Percentiles rank a stretch among this genome's conserved stretches.
Evolutionary conservation across 2,329 filamentous ascomycete genomes (phyloP).

Genomic region (Clonostachys rhizophaga): DNA sequence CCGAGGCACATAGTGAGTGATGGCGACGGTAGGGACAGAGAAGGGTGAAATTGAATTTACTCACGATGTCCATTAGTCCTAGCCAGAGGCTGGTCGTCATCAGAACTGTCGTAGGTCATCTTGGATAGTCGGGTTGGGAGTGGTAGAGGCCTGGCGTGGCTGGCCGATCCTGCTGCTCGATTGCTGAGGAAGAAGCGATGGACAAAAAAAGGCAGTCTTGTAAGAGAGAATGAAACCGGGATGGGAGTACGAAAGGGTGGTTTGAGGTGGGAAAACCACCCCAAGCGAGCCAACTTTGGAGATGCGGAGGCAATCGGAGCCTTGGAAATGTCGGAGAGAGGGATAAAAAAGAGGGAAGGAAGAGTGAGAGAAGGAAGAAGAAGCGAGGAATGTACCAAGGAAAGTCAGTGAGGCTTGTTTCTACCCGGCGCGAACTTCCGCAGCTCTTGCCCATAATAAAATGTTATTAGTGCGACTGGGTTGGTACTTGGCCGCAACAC

Average conservation of each 20-base stretch:
- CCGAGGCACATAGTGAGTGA: too few relatives aligned
- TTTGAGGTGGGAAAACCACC: neutral
- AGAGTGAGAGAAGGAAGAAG: neutral
- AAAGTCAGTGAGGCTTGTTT: neutral
- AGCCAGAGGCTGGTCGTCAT: slow-evolving; percentile 79
- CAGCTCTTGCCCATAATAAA: too few relatives aligned
- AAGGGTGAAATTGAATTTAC: slow-evolving; percentile 18
- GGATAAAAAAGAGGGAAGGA: neutral
- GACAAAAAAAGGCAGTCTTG: too few relatives aligned
- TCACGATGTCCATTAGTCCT: slow-evolving; percentile 65
- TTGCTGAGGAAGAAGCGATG: too few relatives aligned
- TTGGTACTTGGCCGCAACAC: too few relatives aligned
- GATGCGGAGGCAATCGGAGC: neutral
- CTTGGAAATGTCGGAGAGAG: neutral
- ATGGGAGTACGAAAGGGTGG: neutral
- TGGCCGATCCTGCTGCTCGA: too few relatives aligned
- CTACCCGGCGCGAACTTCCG: neutral
- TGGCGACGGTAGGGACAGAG: too few relatives aligned
- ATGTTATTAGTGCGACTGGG: too few relatives aligned
- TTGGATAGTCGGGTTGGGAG: slow-evolving; percentile 8
- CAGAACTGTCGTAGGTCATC: slow-evolving; percentile 59
- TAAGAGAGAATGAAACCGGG: too few relatives aligned
- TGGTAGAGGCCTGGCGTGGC: too few relatives aligned
- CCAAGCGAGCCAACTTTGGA: neutral
- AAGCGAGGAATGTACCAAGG: neutral